Base-by-base conservation (phyloP, 2,329 filamentous ascomycete species). In the Xylariaceae sp. region DNA sequence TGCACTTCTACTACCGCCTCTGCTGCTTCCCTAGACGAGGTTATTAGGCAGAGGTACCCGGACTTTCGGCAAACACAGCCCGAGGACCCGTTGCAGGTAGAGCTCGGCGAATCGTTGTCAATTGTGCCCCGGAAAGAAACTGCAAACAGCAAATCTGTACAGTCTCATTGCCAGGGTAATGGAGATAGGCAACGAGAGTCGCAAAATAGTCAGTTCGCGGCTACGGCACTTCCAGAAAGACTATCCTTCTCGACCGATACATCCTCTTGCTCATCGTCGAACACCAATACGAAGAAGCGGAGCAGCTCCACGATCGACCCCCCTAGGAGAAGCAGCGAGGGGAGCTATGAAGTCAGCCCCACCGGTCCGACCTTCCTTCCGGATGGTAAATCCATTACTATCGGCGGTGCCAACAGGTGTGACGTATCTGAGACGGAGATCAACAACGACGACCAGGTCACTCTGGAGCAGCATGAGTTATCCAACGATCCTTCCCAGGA, bases 1-100 rank as follows among this genome's bases (percentile, higher is more conserved):
- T 36, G 37, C 28, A 44, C 43, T 11, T 47, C 48, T 13, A 39
- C 29, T n/a, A 35, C 36, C 6, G 24, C 31, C 18, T 43, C 38
- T 27, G 37, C 44, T n/a, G 34, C 46, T 19, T 56, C 52, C 5
- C 35, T 55, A 14, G 43, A 55, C 32, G 48, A 55, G 17, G 34
- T 57, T 23, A 29, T 55, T 9, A 53, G 53, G 51, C 47, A 43
- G 24, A 40, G 36, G n/a, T 34, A 38, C 13, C 28, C 31, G 12
- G 27, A 17, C 19, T 33, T 34, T 9, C 17, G 13, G 18, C 17
- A 17, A 24, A 15, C 37, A 31, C 19, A 34, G 14, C 18, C 38
- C 28, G 35, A 43, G 12, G 27, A 31, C 29, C 21, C 14, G 24
- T 6, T 6, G 21, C 15, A 31, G 3, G 31, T 15, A 6, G 15